A percentile compares a stretch with the other conserved stretches of the same genome.
phyloP scores from a whole-genome alignment of 495 filamentous ascomycete genomes.

The Haplographium delicatum region DNA sequence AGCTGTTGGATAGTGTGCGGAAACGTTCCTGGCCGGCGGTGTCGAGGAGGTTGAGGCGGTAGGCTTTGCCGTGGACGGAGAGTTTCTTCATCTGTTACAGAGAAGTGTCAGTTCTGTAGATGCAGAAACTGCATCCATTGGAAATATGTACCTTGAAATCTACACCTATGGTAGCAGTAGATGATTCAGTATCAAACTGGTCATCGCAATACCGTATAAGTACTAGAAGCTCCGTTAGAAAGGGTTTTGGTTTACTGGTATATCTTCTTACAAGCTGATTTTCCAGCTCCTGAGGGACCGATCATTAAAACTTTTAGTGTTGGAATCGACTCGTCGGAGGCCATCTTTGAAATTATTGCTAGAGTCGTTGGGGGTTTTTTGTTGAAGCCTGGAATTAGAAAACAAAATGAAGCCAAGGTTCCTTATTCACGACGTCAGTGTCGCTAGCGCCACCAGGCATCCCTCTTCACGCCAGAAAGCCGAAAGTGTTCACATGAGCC shows the following conservation, averaged over 20 bases:
- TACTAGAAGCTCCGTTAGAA: conserved; percentile 13
- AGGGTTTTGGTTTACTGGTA: too few relatives aligned
- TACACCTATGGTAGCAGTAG: conserved; percentile 55
- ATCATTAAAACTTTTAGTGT: conserved; percentile 49
- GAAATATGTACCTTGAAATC: conserved; percentile 47
- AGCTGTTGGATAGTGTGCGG: conserved; percentile 54
- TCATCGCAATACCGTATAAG: conserved; percentile 52
- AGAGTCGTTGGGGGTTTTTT: background rate
- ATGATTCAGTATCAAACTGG: conserved; percentile 52
- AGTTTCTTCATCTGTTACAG: conserved; percentile 25
- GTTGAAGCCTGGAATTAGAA: background rate
- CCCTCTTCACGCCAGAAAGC: background rate
- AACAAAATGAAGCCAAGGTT: background rate
- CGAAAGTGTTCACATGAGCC: conserved; percentile 1
- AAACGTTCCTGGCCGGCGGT: conserved; percentile 55
- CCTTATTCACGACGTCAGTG: conserved; percentile 20
- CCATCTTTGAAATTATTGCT: conserved; percentile 25
- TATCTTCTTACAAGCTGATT: conserved; percentile 49
- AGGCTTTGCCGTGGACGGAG: conserved; percentile 47
- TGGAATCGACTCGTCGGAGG: conserved; percentile 43
- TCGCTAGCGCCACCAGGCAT: conserved; percentile 17
- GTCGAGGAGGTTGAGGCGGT: conserved; percentile 53
- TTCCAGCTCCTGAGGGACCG: conserved; percentile 49
- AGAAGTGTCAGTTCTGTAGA: background rate
- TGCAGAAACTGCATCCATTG: background rate